A percentile compares a stretch with the other conserved stretches of the same genome.
Conservation (phyloP, 306 rosid genomes). For the Chamaecrista fasciculata region DNA sequence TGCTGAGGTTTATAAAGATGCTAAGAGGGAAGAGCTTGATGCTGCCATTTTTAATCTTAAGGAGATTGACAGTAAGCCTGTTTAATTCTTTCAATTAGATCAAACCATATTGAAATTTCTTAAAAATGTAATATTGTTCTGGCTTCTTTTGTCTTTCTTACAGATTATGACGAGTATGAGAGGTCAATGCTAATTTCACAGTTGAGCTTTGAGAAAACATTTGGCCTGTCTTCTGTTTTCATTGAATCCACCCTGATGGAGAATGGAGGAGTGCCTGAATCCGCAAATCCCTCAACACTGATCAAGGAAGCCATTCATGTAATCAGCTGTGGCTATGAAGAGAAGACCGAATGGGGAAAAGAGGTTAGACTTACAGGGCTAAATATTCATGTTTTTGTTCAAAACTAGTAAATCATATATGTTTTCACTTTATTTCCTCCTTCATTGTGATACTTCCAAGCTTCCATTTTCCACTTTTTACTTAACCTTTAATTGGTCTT, state of each 20-base stretch:
- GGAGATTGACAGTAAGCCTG: conserved; percentile 80
- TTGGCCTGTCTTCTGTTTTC: conserved; percentile 88
- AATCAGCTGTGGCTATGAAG: conserved; percentile 92
- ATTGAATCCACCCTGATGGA: conserved; percentile 97
- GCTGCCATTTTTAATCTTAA: conserved; percentile 93
- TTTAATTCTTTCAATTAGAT: conserved; percentile 8
- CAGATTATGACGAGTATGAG: conserved; percentile 91
- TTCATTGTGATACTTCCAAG: not conserved
- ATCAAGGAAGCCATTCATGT: conserved; percentile 98
- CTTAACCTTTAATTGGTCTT: not conserved
- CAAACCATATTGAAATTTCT: conserved; percentile 17
- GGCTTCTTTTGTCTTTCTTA: conserved; percentile 27
- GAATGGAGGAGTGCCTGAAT: conserved; percentile 89
- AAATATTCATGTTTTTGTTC: too few species aligned
- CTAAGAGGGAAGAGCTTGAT: conserved; percentile 90
- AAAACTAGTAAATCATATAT: not conserved
- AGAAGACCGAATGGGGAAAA: conserved; percentile 98
- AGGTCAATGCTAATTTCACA: conserved; percentile 98
- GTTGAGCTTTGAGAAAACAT: conserved; percentile 94
- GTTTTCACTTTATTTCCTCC: not conserved
- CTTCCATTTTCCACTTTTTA: not conserved
- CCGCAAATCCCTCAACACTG: conserved; percentile 70
- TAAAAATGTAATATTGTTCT: conserved; percentile 22
- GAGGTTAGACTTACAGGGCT: conserved; percentile 65
- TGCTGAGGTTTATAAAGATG: conserved; percentile 72